These are phyloP conservation scores for Phalaenopsis aphrodite DNA, from an alignment of 106 monocot genomes.

Conservation along the genomic window DNA sequence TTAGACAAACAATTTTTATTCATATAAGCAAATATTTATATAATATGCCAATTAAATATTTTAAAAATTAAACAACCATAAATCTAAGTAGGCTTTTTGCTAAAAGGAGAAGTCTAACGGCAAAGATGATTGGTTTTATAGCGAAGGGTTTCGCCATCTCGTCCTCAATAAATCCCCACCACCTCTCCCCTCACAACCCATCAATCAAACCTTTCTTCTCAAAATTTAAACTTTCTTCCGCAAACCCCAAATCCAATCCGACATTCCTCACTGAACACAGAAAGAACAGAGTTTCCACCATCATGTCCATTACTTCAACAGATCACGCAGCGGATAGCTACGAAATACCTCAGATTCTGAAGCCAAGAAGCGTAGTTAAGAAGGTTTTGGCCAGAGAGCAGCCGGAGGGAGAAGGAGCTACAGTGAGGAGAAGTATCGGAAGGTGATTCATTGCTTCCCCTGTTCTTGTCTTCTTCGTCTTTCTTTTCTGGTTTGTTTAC, in stretches of 20 bases:
- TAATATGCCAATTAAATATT: no score
- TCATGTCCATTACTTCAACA: not conserved
- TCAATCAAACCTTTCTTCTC: constrained; percentile 1
- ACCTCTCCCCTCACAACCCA: constrained; percentile 11
- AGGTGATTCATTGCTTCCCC: constrained; percentile 21
- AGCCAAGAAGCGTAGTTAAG: constrained; percentile 41
- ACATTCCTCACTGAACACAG: not conserved
- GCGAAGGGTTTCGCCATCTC: not conserved
- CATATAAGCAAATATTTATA: no score
- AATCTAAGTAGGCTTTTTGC: no score
- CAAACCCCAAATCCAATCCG: not conserved
- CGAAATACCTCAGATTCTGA: constrained; percentile 12
- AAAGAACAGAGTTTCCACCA: not conserved
- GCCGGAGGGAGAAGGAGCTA: constrained; percentile 65
- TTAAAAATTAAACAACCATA: no score
- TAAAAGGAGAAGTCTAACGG: not conserved
- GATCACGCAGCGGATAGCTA: not conserved
- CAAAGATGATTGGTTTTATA: not conserved
- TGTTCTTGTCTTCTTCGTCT: not conserved
- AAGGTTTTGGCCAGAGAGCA: constrained; percentile 61
- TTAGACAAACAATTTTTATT: no score
- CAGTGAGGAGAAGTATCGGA: constrained; percentile 77
- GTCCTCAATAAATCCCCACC: constrained; percentile 16
- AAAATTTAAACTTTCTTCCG: not conserved
- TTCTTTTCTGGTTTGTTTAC: not conserved